Base-by-base conservation (phyloP, 1,284 basidiomycete genomes). In the Sanghuangporus baumii region DNA sequence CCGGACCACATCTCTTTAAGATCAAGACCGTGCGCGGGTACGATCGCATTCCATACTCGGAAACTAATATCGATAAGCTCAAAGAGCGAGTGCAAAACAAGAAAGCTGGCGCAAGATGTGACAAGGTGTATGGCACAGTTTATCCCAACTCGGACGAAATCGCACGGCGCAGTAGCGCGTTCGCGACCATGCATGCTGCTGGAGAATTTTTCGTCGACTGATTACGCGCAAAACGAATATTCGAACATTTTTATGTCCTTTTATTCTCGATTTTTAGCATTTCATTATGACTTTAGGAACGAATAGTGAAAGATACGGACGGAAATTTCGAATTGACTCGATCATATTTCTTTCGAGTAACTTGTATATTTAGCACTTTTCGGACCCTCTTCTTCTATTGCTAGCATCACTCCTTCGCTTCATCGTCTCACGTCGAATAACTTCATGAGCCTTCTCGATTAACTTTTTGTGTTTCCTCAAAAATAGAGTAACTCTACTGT, bases 21-120 rank as follows among this genome's bases (percentile, higher is more conserved):
- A 46, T 63, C 41, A 63, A 51, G 62, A 56, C 34, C 12, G 52
- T 63, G 37, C 57, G 62, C 8, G 52, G 36, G n/a, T 59, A 37
- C 37, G 62, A 63, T 31, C 58, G 57, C 14, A 48, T 59, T 12
- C 20, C 51, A 31, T 63, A 63, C 58, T 59, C 57, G 3, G 46
- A 23, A 12, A 57, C 59, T 16, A 41, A 36, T n/a, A 43, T 58
- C 40, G 56, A 31, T 8, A 38, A 62, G 37, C 47, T 62, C 9
- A 57, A 57, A 43, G 31, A 20, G 38, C 8, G n/a, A 9, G 9
- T 9, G 11, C 52, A 54, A 37, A 34, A 37, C 16, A 31, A 16
- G 5, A 31, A 8, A 14, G 6, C 20, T 9, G 18, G 12, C 9
- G n/a, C 3, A 16, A 55, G 20, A 31, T 9, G 12, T 16, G 51